Evolutionary conservation across 2,329 filamentous ascomycete genomes (phyloP).

Genomic region (Massarina eburnea): DNA sequence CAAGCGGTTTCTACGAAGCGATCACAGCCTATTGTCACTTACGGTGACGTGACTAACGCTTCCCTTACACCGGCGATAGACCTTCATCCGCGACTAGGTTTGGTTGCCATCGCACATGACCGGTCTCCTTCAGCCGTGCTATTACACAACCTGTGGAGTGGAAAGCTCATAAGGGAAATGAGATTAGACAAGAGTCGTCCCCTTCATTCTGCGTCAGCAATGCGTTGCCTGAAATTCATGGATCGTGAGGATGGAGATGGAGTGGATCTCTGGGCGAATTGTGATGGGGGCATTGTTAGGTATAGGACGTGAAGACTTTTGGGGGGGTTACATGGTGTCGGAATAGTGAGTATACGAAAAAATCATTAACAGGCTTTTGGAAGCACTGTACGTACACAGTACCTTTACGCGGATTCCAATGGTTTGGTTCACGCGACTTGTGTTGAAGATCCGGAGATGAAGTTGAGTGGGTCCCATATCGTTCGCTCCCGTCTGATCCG

Average conservation of each 20-base stretch:
- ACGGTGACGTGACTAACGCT: constrained; percentile 28
- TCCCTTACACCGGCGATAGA: constrained; percentile 31
- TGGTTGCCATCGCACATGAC: constrained; percentile 38
- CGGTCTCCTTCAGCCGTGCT: constrained; percentile 21
- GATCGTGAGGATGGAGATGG: constrained; percentile 20
- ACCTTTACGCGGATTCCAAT: too few relatives aligned
- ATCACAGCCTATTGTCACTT: constrained; percentile 32
- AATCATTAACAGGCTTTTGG: too few relatives aligned
- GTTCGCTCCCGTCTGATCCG: constrained; percentile 1
- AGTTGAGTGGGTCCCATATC: too few relatives aligned
- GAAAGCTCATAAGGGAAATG: constrained; percentile 29
- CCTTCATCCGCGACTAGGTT: constrained; percentile 28
- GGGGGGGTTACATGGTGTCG: too few relatives aligned
- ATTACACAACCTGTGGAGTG: constrained; percentile 37
- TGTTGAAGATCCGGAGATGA: too few relatives aligned
- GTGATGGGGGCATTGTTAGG: constrained; percentile 19
- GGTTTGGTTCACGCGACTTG: too few relatives aligned
- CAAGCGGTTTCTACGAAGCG: constrained; percentile 11
- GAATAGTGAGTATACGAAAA: too few relatives aligned
- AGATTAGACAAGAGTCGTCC: background rate
- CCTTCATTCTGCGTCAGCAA: constrained; percentile 4
- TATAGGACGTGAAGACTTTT: background rate
- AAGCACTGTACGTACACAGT: too few relatives aligned
- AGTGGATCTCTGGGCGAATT: constrained; percentile 27
- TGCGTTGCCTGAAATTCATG: constrained; percentile 33